phyloP scores from a whole-genome alignment of 1,284 basidiomycete genomes.

The Tylopilus sp. region DNA sequence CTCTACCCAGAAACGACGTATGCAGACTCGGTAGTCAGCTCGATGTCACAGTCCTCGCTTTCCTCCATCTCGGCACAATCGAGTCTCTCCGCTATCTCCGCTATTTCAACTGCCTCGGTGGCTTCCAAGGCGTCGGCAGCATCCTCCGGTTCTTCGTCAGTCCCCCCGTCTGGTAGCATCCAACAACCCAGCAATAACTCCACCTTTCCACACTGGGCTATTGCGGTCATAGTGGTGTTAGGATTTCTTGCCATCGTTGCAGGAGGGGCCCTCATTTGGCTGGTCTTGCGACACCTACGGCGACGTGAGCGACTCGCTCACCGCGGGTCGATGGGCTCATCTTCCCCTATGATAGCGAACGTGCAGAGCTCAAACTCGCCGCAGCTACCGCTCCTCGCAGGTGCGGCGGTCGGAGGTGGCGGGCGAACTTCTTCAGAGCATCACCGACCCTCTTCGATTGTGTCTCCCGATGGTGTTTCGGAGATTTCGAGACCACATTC shows the following conservation, averaged over 20 bases:
- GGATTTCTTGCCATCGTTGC: conserved; percentile 76
- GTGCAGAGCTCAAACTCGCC: conserved; percentile 41
- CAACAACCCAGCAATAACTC: conserved; percentile 40
- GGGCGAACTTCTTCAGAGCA: conserved; percentile 29
- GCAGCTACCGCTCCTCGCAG: conserved; percentile 50
- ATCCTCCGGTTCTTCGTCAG: conserved; percentile 1
- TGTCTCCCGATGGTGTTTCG: conserved; percentile 62
- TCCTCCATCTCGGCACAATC: background rate
- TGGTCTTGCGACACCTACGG: conserved; percentile 65
- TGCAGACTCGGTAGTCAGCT: conserved; percentile 56
- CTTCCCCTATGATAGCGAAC: conserved; percentile 76
- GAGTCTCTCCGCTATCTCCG: conserved; percentile 33
- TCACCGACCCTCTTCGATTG: conserved; percentile 44
- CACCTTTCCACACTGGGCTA: conserved; percentile 80
- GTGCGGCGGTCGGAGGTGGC: conserved; percentile 34
- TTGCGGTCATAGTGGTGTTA: conserved; percentile 79
- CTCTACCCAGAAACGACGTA: conserved; percentile 61
- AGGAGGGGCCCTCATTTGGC: conserved; percentile 60
- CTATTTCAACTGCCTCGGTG: conserved; percentile 23
- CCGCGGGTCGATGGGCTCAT: conserved; percentile 70
- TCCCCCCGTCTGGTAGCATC: conserved; percentile 39
- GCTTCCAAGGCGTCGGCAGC: conserved; percentile 21
- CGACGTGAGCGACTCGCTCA: conserved; percentile 49
- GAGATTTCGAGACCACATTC: conserved; percentile 60
- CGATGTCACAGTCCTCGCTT: conserved; percentile 47